Evolutionary conservation across 2,329 filamentous ascomycete species (phyloP), one percentile per base, ranked within the genome.

Genomic region (Coleophoma eucalyptorum): DNA sequence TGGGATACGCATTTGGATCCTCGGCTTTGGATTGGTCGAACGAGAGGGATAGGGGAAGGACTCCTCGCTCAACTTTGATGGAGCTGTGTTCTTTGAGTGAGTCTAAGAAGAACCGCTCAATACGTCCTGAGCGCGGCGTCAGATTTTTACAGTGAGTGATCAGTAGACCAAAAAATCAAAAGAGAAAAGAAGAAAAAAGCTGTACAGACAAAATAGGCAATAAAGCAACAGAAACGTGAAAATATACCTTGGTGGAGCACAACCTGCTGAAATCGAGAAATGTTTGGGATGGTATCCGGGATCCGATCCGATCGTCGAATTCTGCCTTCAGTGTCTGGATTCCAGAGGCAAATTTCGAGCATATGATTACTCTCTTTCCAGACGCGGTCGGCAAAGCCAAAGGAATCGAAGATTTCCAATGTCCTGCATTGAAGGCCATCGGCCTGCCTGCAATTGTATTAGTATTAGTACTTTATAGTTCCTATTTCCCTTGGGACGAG

Each of bases 401-500:
- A 86, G 46, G 79, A 83, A 58, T 90, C 84, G 50, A 90, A 80
- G n/a, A 90, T 87, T 65, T 90, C 84, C 2, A 89, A 71, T 0
- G 83, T 87, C 2, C 85, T 80, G 55, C 78, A 80, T 66, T 88
- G 82, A 2, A 86, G 70, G 2, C 80, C 80, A 55, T 79, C 76
- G 2, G 75, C 75, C 56, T 77, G 74, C 12, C 46, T 40, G 34
- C 10, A 31, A 32, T 8, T 26, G 7, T 21, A 20, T 44, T 16
- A 44, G 8, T 5, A 26, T 44, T 10, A 15, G 20, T 13, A 19
- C 15, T 11, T 21, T 5, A 13, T 13, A 11, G 26, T 26, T 26
- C 6, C 6, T 26, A 7, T 7, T 26, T 5, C 26, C 26, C 26
- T 26, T 26, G 26, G 4, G 26, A 26, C 5, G 26, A 26, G 2